Percentiles rank a stretch among this genome's conserved stretches.
Evolutionary conservation across 148 eudicot genomes (phyloP).

Genomic region (Silene latifolia): DNA sequence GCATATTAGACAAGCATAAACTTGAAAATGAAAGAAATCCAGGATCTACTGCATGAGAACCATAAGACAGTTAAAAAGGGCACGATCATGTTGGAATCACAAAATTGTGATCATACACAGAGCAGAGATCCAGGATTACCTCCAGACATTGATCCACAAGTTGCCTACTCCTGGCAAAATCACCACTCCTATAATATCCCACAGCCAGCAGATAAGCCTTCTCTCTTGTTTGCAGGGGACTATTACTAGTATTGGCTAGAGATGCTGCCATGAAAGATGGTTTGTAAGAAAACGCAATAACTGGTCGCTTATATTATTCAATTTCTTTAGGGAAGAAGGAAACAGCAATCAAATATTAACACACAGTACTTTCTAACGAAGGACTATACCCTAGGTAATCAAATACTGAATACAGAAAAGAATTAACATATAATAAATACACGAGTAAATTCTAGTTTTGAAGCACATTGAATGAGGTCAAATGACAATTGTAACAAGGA

Average conservation of each 20-base stretch:
- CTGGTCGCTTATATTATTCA: not conserved
- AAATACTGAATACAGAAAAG: not conserved
- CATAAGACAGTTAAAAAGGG: not conserved
- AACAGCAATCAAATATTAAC: not conserved
- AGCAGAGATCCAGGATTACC: conserved; percentile 33
- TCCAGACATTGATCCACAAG: conserved; percentile 74
- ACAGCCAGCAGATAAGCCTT: conserved; percentile 79
- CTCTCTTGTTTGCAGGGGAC: conserved; percentile 70
- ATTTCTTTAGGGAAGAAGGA: not conserved
- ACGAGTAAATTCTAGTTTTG: not conserved
- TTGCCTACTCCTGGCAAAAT: conserved; percentile 61
- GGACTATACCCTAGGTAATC: not conserved
- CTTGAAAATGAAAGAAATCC: not conserved
- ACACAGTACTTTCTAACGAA: not conserved
- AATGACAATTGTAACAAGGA: not conserved
- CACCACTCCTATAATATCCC: conserved; percentile 78
- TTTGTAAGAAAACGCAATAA: not conserved
- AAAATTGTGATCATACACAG: not conserved
- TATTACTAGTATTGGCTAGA: conserved; percentile 46
- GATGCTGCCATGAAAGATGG: conserved; percentile 50
- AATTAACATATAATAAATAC: not conserved
- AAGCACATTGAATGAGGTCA: not conserved
- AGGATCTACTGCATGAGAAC: not conserved
- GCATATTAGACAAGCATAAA: not conserved
- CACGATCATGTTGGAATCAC: not conserved